A percentile compares a stretch with the other conserved stretches of the same genome.
phyloP scores from a whole-genome alignment of 164 flowering plant genomes.

The Magnolia sinica region DNA sequence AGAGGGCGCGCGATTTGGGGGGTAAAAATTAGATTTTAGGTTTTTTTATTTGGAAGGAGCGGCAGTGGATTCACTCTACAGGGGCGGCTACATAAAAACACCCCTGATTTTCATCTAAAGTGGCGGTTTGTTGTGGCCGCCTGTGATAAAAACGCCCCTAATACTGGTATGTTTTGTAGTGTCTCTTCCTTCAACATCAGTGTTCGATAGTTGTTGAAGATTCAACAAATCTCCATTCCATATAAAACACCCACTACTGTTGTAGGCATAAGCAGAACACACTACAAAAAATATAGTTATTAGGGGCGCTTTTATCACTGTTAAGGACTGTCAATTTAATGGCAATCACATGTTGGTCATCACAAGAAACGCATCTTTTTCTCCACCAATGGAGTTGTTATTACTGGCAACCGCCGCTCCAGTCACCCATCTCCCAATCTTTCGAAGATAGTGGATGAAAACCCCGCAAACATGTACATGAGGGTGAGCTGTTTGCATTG shows the following conservation, averaged over 20 bases:
- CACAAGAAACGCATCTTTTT: conserved; percentile 1
- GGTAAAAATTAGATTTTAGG: too few relatives aligned
- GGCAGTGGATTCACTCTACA: too few relatives aligned
- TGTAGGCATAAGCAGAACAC: conserved; percentile 17
- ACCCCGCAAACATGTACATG: conserved; percentile 20
- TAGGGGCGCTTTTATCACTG: too few relatives aligned
- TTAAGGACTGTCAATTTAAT: background rate
- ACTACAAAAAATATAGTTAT: too few relatives aligned
- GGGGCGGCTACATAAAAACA: too few relatives aligned
- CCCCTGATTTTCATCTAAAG: too few relatives aligned
- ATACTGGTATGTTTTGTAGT: too few relatives aligned
- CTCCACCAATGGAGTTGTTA: background rate
- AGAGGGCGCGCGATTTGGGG: too few relatives aligned
- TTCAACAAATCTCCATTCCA: conserved; percentile 17
- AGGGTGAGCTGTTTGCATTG: background rate
- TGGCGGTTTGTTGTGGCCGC: too few relatives aligned
- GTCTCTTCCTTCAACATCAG: conserved; percentile 11
- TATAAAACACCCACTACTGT: conserved; percentile 6
- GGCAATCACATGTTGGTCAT: conserved; percentile 11
- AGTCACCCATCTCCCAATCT: conserved; percentile 12
- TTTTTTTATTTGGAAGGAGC: too few relatives aligned
- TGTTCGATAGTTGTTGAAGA: conserved; percentile 5
- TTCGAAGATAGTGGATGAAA: background rate
- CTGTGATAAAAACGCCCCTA: too few relatives aligned
- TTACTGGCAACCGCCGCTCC: conserved; percentile 17